Percentiles rank a stretch among this genome's conserved stretches.
These are phyloP conservation scores for Apiospora hydei DNA, from an alignment of 2,329 filamentous ascomycete genomes.

Conservation along the genomic window DNA sequence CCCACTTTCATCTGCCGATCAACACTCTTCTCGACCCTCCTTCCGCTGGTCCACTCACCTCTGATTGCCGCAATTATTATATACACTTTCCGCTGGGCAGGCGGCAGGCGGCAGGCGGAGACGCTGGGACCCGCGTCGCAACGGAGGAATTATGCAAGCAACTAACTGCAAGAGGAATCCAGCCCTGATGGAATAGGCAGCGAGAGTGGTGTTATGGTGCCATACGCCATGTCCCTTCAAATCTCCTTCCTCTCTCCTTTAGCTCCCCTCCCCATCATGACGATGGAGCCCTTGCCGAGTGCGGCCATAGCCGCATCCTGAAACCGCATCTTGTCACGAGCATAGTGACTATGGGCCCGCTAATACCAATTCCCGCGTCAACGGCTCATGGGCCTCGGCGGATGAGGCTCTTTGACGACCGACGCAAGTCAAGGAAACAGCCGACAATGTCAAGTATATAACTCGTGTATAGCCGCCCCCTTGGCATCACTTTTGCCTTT, in stretches of 20 bases:
- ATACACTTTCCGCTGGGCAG: neutral
- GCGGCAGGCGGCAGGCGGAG: constrained; percentile 8
- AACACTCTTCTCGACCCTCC: neutral
- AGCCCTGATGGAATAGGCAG: neutral
- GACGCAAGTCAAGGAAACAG: neutral
- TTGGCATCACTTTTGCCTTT: neutral
- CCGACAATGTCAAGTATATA: constrained; percentile 6
- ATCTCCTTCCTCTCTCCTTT: neutral
- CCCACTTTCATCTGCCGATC: constrained; percentile 3
- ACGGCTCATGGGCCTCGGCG: neutral
- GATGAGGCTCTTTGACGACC: neutral
- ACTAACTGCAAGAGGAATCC: neutral
- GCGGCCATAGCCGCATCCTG: neutral
- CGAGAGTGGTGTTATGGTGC: neutral
- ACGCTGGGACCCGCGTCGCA: neutral
- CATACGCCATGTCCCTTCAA: neutral
- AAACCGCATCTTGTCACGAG: constrained; percentile 12
- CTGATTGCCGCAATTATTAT: constrained; percentile 19
- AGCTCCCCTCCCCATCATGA: neutral
- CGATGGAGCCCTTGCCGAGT: neutral
- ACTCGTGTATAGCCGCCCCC: neutral
- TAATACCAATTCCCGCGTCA: neutral
- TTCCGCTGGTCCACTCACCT: neutral
- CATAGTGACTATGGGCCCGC: constrained; percentile 2
- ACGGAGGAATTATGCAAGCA: neutral